Conservation (phyloP, 495 filamentous ascomycete species). For the Aspergillus olivimuriae region DNA sequence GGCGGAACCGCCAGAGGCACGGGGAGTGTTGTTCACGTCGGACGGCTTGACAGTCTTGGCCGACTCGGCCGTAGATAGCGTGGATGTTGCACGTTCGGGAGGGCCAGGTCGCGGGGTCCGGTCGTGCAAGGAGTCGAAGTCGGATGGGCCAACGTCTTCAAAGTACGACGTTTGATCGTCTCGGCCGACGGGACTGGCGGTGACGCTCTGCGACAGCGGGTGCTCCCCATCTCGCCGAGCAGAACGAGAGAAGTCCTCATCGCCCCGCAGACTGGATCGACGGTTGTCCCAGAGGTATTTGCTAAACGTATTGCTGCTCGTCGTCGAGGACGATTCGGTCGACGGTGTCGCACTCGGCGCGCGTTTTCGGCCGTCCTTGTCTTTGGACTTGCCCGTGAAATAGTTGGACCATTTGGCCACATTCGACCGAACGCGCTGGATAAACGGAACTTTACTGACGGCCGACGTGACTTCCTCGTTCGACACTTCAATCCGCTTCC, state of each 20-base stretch:
- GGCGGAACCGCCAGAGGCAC: slow-evolving; percentile 29
- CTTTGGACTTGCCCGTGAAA: slow-evolving; percentile 54
- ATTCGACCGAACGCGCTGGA: slow-evolving; percentile 58
- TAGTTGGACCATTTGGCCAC: slow-evolving; percentile 53
- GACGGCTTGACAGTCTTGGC: slow-evolving; percentile 52
- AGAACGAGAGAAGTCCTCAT: slow-evolving; percentile 47
- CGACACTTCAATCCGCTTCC: slow-evolving; percentile 88
- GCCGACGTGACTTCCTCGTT: slow-evolving; percentile 82
- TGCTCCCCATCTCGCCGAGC: slow-evolving; percentile 55
- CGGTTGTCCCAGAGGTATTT: slow-evolving; percentile 43
- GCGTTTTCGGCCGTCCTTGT: slow-evolving; percentile 45
- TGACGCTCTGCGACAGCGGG: slow-evolving; percentile 76
- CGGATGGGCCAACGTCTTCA: slow-evolving; percentile 29
- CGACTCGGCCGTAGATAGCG: slow-evolving; percentile 57
- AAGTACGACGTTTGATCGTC: slow-evolving; percentile 38
- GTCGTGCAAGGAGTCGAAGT: slow-evolving; percentile 30
- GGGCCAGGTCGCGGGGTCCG: slow-evolving; percentile 37
- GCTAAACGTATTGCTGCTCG: slow-evolving; percentile 26
- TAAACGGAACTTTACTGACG: slow-evolving; percentile 80
- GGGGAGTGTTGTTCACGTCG: slow-evolving; percentile 18
- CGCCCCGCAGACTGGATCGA: slow-evolving; percentile 63
- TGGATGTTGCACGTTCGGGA: slow-evolving; percentile 47
- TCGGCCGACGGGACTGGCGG: slow-evolving; percentile 59
- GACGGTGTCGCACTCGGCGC: slow-evolving; percentile 29
- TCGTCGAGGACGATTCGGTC: slow-evolving; percentile 27